Base-by-base conservation (phyloP, 495 filamentous ascomycete genomes). In the Melanomma pulvis-pyrius region DNA sequence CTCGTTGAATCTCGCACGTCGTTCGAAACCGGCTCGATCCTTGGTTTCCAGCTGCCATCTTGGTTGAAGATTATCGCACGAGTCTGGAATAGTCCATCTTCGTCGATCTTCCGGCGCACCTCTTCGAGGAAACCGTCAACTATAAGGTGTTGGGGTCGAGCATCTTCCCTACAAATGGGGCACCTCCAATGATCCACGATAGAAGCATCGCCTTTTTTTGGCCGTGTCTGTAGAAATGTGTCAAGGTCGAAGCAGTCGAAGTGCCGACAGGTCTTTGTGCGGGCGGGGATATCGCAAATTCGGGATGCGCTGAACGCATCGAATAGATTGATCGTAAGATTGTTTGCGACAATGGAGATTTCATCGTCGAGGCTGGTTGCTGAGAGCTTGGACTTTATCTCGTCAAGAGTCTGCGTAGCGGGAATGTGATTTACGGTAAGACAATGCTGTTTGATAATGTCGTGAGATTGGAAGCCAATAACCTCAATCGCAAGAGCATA, bases 191-290 rank as follows among this genome's bases (percentile, higher is more conserved):
- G 83, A 54, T 94, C 90, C n/a, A 84, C 81, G 60, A 84, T 79
- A 34, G 82, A 82, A 0, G 85, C 61, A 54, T 65, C 53, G 83
- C 62, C 82, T 60, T 74, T 78, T 64, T 74, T 76, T 72, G 76
- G 83, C 0, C 88, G 83, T 0, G 89, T 92, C 15, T 78, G 72
- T 13, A 97, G 82, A 78, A 89, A 96, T 0, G 84, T 92, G 26
- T 91, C 84, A 24, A 94, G 87, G 74, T 97, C 93, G 73, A 97
- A 96, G 74, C 91, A 96, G 75, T 96, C 91, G 36, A 85, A 77
- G 73, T 97, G 93, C 7, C 77, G 76, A 74, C 87, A 90, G 17
- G 48, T 50, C 7, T 66, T 76, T 15, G 90, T 86, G 19, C 92
- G 87, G 7, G 84, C 90, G 2, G 92, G 92, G 0, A 83, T 77